A percentile compares a stretch with the other conserved stretches of the same genome.
These are phyloP conservation scores for Aspergillus clavatus DNA, from an alignment of 2,329 filamentous ascomycete genomes.

Conservation along the genomic window DNA sequence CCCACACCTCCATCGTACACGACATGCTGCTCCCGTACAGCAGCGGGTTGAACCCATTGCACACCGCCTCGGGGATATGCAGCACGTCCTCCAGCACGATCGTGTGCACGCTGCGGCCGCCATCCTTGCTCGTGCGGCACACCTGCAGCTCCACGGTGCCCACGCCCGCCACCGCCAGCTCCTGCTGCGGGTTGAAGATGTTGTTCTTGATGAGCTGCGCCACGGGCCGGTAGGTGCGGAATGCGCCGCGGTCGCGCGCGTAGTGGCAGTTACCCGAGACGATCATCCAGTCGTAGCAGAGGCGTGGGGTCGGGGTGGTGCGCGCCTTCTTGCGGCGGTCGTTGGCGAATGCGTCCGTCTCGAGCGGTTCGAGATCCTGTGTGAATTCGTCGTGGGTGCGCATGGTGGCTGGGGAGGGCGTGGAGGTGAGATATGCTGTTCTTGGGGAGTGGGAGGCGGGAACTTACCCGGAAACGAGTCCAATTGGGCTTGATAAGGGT, in stretches of 20 bases:
- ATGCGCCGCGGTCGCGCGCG: slow-evolving; percentile 28
- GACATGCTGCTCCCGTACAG: slow-evolving; percentile 22
- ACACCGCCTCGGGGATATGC: slow-evolving; percentile 32
- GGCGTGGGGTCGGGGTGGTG: slow-evolving; percentile 27
- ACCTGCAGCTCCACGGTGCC: slow-evolving; percentile 31
- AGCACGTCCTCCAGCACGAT: slow-evolving; percentile 30
- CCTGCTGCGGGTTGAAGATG: slow-evolving; percentile 21
- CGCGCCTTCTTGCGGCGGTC: slow-evolving; percentile 10
- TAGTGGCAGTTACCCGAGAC: slow-evolving; percentile 29
- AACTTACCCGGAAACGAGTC: too few species aligned
- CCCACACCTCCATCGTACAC: slow-evolving; percentile 17
- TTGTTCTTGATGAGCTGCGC: slow-evolving; percentile 15
- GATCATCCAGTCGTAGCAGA: slow-evolving; percentile 35
- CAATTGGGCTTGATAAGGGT: too few species aligned
- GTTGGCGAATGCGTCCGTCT: neutral
- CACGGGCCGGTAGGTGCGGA: slow-evolving; percentile 28
- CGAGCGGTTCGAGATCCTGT: neutral
- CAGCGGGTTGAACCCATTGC: slow-evolving; percentile 28
- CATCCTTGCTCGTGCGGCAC: slow-evolving; percentile 14
- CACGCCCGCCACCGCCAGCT: slow-evolving; percentile 27
- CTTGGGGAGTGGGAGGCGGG: neutral
- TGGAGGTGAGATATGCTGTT: too few species aligned
- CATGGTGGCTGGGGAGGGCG: neutral
- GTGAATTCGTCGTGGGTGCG: slow-evolving; percentile 10
- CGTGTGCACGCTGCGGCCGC: slow-evolving; percentile 17